phyloP scores from a whole-genome alignment of 176 grass and related monocot species.

The Oryza nivara region DNA sequence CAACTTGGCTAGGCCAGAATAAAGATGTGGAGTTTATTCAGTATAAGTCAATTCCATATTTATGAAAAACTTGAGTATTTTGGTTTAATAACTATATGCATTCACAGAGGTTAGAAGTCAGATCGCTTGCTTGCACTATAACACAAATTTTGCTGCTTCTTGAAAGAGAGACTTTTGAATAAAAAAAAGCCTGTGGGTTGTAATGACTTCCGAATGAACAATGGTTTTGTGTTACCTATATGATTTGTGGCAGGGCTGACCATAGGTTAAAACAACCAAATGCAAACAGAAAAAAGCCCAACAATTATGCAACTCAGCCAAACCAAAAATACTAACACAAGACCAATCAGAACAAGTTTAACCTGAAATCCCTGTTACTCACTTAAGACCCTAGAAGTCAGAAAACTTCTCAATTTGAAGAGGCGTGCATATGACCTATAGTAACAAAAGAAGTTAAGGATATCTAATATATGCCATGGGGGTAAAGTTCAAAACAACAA shows the following conservation, averaged over 20 bases:
- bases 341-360: constrained; percentile 2
- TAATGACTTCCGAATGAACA: neutral
- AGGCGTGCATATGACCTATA: neutral
- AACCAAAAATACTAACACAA: neutral
- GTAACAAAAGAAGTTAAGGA: neutral
- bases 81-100: neutral
- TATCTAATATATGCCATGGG: neutral
- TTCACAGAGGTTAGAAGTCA: neutral
- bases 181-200: neutral
- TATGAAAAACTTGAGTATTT: constrained; percentile 12
- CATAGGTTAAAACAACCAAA: neutral
- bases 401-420: neutral
- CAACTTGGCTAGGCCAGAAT: neutral
- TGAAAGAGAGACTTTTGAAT: constrained; percentile 2
- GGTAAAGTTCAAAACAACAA: neutral
- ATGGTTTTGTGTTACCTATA: neutral
- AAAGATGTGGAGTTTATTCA: neutral
- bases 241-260: neutral
- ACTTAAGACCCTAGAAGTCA: neutral
- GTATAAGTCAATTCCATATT: neutral
- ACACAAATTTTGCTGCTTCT: neutral
- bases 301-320: neutral
- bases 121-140: constrained; percentile 18
- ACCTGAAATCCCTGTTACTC: neutral
- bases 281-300: constrained; percentile 22